Conservation (phyloP, 768 basidiomycete species). For the Sporobolomyces pararoseus region DNA sequence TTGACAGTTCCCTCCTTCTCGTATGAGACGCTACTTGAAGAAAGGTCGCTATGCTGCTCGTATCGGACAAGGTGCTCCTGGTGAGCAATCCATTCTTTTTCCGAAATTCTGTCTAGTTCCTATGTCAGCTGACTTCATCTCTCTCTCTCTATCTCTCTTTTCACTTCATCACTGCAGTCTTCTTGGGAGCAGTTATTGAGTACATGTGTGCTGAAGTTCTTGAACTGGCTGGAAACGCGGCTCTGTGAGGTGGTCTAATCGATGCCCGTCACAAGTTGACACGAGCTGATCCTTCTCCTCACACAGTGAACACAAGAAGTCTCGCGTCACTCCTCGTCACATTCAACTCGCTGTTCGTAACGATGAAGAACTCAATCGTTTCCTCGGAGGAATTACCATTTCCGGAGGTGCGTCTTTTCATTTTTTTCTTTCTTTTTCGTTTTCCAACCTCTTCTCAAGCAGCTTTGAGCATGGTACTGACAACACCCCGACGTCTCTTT, state of each 20-base stretch:
- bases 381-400: neutral
- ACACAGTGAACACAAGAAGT: constrained; percentile 47
- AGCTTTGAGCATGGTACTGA: too few species aligned
- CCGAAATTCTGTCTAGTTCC: too few species aligned
- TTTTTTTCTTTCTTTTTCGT: neutral
- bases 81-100: too few species aligned
- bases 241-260: too few species aligned
- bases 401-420: neutral
- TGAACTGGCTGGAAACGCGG: constrained; percentile 76
- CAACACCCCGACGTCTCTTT: neutral
- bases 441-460: neutral
- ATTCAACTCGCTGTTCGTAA: constrained; percentile 51
- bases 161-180: too few species aligned
- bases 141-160: too few species aligned
- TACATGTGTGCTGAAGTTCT: constrained; percentile 88
- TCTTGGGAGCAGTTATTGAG: constrained; percentile 48
- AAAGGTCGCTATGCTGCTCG: neutral
- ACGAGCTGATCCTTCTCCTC: too few species aligned
- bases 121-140: too few species aligned
- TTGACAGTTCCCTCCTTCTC: constrained; percentile 4
- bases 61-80: neutral
- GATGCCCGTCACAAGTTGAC: too few species aligned
- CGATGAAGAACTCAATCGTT: constrained; percentile 62
- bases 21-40: constrained; percentile 54
- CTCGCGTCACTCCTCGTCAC: constrained; percentile 53